Evolutionary conservation across 768 basidiomycete species (phyloP).

Genomic region (Kwoniella newhampshirensis): DNA sequence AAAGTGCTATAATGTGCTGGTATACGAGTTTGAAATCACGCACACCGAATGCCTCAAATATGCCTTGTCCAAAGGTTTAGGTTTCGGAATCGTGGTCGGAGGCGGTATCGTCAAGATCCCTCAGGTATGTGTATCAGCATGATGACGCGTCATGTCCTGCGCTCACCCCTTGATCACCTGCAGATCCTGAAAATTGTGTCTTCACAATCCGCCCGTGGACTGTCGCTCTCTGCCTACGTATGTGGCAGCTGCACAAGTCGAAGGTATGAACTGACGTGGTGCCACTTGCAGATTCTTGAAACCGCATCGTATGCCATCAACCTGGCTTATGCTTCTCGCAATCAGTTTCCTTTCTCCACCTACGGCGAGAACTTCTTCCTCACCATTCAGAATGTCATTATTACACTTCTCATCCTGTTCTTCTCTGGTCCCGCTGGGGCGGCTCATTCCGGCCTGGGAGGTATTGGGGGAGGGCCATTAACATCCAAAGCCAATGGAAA

Average conservation of each 20-base stretch:
- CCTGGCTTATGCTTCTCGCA: constrained; percentile 78
- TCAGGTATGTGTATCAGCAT: constrained; percentile 60
- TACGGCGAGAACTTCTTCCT: constrained; percentile 98
- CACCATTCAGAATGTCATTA: constrained; percentile 79
- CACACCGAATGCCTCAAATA: constrained; percentile 87
- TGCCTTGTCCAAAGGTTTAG: constrained; percentile 85
- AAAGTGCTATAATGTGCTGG: constrained; percentile 87
- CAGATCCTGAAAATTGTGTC: constrained; percentile 46
- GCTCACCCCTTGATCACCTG: no score
- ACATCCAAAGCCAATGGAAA: constrained; percentile 19
- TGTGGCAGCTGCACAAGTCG: constrained; percentile 14
- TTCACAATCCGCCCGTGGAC: constrained; percentile 70
- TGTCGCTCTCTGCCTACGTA: constrained; percentile 80
- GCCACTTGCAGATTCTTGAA: constrained; percentile 63
- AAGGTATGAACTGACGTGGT: no score
- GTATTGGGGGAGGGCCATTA: constrained; percentile 5
- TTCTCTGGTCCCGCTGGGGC: constrained; percentile 53
- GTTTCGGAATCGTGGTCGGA: constrained; percentile 83
- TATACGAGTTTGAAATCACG: constrained; percentile 75
- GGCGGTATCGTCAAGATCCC: constrained; percentile 96
- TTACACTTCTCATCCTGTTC: constrained; percentile 80
- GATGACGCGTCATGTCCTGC: neutral
- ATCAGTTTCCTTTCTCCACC: constrained; percentile 89
- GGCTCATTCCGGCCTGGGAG: constrained; percentile 1
- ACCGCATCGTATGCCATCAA: constrained; percentile 88